These are phyloP conservation scores for Phytophthora hybrid DNA, from an alignment of 352 stramenopile species.

Conservation along the genomic window DNA sequence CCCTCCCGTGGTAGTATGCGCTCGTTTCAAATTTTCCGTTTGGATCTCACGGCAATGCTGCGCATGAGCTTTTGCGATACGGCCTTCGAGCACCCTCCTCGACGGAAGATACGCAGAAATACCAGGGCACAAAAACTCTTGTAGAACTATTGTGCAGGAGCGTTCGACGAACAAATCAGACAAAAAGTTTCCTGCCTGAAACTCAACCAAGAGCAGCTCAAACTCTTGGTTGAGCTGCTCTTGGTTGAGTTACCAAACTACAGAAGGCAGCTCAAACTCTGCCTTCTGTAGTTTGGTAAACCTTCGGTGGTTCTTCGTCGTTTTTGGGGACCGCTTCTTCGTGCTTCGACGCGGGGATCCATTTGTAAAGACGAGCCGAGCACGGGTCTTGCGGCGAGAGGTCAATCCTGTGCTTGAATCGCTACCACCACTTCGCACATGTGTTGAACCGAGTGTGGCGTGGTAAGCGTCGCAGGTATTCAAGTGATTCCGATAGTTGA, in stretches of 20 bases:
- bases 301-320: too few species aligned
- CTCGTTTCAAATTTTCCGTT: neutral
- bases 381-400: too few species aligned
- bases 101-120: conserved; percentile 9
- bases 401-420: too few species aligned
- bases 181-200: conserved; percentile 10
- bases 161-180: conserved; percentile 20
- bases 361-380: too few species aligned
- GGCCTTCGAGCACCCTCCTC: neutral
- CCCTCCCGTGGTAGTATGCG: neutral
- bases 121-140: conserved; percentile 3
- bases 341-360: too few species aligned
- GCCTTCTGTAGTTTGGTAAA: conserved; percentile 12
- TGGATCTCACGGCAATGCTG: neutral
- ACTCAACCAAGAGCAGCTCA: conserved; percentile 7
- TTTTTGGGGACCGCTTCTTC: too few species aligned
- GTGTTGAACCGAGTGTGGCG: too few species aligned
- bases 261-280: conserved; percentile 13
- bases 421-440: too few species aligned
- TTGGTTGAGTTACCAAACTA: too few species aligned
- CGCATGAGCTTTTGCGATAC: neutral
- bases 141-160: conserved; percentile 2
- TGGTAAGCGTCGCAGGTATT: too few species aligned
- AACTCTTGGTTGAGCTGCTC: too few species aligned
- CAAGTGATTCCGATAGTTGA: too few species aligned